Evolutionary conservation across 805 yeast species (phyloP).

Genomic region (Spathaspora girioi): DNA sequence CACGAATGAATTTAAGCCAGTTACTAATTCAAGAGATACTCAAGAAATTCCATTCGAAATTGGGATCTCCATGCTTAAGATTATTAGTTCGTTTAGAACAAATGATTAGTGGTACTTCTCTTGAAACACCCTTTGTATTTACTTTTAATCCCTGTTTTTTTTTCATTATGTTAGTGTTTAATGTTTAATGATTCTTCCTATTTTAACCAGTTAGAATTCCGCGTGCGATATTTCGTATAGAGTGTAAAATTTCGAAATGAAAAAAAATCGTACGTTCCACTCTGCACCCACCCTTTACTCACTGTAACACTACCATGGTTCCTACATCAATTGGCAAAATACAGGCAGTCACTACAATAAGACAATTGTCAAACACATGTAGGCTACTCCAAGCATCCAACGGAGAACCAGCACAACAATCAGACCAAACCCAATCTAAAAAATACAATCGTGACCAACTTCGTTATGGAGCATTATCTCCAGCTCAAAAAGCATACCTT

Average conservation of each 20-base stretch:
- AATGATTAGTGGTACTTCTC: conserved; percentile 2
- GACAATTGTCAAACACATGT: background rate
- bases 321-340: background rate
- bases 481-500: conserved; percentile 66
- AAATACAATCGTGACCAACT: conserved; percentile 22
- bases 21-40: conserved; percentile 59
- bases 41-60: conserved; percentile 51
- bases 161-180: background rate
- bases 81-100: conserved; percentile 30
- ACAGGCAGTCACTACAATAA: background rate
- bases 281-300: background rate
- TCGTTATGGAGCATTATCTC: conserved; percentile 34
- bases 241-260: background rate
- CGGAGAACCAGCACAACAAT: background rate
- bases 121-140: background rate
- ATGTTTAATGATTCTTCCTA: background rate
- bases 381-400: background rate
- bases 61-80: conserved; percentile 45
- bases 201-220: background rate
- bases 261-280: background rate
- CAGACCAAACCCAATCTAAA: conserved; percentile 8
- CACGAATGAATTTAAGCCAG: conserved; percentile 46
- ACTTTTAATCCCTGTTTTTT: background rate
- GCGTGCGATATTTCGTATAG: background rate
- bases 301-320: background rate